These are phyloP conservation scores for Chalara sp. DNA, from an alignment of 2,329 filamentous ascomycete species.

Conservation along the genomic window DNA sequence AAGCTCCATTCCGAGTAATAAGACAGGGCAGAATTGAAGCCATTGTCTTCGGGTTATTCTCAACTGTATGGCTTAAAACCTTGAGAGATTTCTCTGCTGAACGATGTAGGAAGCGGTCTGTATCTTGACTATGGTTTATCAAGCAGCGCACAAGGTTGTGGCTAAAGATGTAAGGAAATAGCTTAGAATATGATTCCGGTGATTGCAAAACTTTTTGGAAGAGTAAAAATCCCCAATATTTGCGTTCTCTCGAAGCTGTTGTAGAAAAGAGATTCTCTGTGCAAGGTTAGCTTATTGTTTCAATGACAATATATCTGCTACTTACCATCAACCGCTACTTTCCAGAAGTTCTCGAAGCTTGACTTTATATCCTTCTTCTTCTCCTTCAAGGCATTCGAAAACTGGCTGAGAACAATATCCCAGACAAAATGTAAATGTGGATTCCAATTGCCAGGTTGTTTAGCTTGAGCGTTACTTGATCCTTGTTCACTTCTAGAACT, in stretches of 20 bases:
- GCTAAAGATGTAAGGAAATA: conserved; percentile 62
- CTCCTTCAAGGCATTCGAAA: conserved; percentile 28
- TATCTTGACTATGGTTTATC: conserved; percentile 73
- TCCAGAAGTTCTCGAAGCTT: conserved; percentile 75
- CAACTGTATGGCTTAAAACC: conserved; percentile 57
- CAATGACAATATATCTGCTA: conserved; percentile 10
- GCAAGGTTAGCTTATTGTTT: conserved; percentile 8
- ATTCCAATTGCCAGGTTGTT: conserved; percentile 64
- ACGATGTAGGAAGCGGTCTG: conserved; percentile 73
- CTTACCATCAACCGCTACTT: conserved; percentile 77
- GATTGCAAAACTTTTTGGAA: conserved; percentile 67
- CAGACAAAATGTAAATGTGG: conserved; percentile 82
- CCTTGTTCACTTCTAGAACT: conserved; percentile 48
- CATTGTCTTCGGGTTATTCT: conserved; percentile 53
- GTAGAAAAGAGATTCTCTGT: conserved; percentile 77
- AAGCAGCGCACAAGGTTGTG: conserved; percentile 76
- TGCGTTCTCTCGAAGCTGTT: conserved; percentile 77
- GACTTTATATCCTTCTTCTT: conserved; percentile 23
- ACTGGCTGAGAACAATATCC: conserved; percentile 65
- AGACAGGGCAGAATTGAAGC: conserved; percentile 57
- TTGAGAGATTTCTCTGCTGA: conserved; percentile 73
- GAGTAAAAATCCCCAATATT: conserved; percentile 85
- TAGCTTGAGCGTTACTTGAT: conserved; percentile 34
- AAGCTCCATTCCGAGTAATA: conserved; percentile 61
- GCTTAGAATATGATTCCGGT: conserved; percentile 39